Base-by-base conservation (phyloP, 2,329 filamentous ascomycete genomes). In the Stachybotrys echinatus region DNA sequence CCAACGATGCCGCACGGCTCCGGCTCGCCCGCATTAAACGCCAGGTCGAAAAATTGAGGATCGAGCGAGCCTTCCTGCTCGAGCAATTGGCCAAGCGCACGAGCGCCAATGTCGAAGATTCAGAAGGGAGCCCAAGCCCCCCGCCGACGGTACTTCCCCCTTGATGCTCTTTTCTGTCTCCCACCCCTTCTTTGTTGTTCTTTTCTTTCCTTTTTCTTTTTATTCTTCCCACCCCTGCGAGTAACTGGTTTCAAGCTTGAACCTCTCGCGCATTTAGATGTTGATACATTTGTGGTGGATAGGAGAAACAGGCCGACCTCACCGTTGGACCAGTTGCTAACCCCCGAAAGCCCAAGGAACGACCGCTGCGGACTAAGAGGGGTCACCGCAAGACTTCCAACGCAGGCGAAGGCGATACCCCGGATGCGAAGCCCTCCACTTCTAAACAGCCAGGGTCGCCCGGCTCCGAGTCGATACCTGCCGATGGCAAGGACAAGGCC, bases 11-110 rank as follows among this genome's bases (percentile, higher is more conserved):
- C 50, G 87, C 89, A 44, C 83, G 89, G 48, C 75, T 89, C 48
- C 87, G 90, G 47, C 87, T 96, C 55, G 76, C 81, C 39, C 87
- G 92, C 45, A 82, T 95, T 54, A 85, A 88, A 68, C 85, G 92
- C 55, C 88, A 89, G 62, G 87, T 96, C 58, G 87, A 95, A 67
- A 96, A 97, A 73, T 83, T 95, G 77, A 86, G 94, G 46, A 80
- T 97, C 21, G 88, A 95, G 73, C 82, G 90, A 54, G 88, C 89
- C 22, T 86, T 88, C 58, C 73, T 89, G 44, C 76, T 88, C 31
- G 84, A 89, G 62, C 84, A 90, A 64, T 76, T 94, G 40, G 78
- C 84, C 19, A 85, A 85, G 60, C 82, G 88, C 58, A 90, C 87
- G 18, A 87, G 85, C 67, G 77, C 83, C 57, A 87, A 87, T 57